Base-by-base conservation (phyloP, 352 stramenopile species). In the Phytophthora hibernalis region DNA sequence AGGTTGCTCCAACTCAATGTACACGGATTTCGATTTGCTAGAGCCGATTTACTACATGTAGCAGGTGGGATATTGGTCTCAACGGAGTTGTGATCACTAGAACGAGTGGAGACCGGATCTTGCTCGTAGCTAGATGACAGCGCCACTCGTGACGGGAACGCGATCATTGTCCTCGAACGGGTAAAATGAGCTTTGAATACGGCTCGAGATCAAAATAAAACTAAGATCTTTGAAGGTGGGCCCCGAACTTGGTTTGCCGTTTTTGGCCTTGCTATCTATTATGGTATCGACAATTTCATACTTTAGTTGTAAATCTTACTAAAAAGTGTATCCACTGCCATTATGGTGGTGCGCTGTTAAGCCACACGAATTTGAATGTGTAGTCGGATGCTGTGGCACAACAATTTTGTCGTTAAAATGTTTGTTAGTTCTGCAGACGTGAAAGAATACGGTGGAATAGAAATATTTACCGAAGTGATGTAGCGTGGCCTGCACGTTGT, bases 311-410 rank as follows among this genome's bases (percentile, higher is more conserved):
- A n/a, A n/a, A n/a, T n/a, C n/a, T n/a, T n/a, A n/a, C n/a, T n/a
- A n/a, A n/a, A n/a, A n/a, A n/a, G n/a, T n/a, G n/a, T n/a, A n/a
- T n/a, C n/a, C n/a, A n/a, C n/a, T n/a, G n/a, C n/a, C n/a, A 28
- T 68, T 20, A 59, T 26, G 54, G 48, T 47, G 62, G 12, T 16
- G 62, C 15, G 21, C 8, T 31, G n/a, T 67, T 28, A 9, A 80
- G 44, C 68, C 72, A 80, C 13, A 43, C 45, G 47, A 80, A 77
- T n/a, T 64, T 42, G 42, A 80, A 80, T 0, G 59, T 72, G 54
- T 68, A 80, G 37, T 80, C 72, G 12, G 38, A 72, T 28, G 59
- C 64, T 75, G 28, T 20, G 30, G 16, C 31, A 49, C 16, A 24
- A 22, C 21, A 20, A 61, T 21, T 31, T 28, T 28, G 24, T 6